Evolutionary conservation across 1,284 basidiomycete genomes (phyloP), one percentile per base, ranked within the genome.

Genomic region (Boletus smithii): DNA sequence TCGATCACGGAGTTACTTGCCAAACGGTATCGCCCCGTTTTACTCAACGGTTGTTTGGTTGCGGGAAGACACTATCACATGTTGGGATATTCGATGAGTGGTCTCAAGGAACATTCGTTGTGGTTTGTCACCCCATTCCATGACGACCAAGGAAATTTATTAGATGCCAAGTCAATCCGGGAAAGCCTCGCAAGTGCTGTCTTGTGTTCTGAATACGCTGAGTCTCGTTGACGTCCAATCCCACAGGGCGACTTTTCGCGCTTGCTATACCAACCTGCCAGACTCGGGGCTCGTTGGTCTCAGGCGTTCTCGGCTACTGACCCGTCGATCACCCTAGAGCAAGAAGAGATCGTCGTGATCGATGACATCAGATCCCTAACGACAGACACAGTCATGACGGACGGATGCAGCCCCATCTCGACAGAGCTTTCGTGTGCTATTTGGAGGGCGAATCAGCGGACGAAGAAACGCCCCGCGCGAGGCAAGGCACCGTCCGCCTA

Each of bases 31-130:
- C 74, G 73, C 8, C 55, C 60, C 0, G 59, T 72, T 11, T 60
- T 85, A 18, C 58, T 69, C 9, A 43, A 70, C 0, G 83, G 83
- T 0, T 54, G 83, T 18, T 50, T 45, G 6, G 66, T 87, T 17
- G 81, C 73, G 1, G 83, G 82, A 0, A 70, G 79, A 14, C 54
- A 59, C 0, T 85, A 78, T 57, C 48, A 74, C 0, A 79, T 85
- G 59, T 62, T 86, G 33, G 84, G 77, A 1, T 85, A 82, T 54
- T 80, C 80, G 0, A 76, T 76, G 62, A 81, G 79, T 16, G 78
- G 78, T 0, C 66, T 85, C 45, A 75, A 71, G 54, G 70, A 77
- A 32, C 77, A 80, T 45, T 73, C 76, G 2, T 74, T 85, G 8
- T 85, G 80, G 75, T 86, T 80, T 49, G 72, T 81, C 31, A 71